Conservation (phyloP, 768 basidiomycete genomes). For the Royoungia palumana region DNA sequence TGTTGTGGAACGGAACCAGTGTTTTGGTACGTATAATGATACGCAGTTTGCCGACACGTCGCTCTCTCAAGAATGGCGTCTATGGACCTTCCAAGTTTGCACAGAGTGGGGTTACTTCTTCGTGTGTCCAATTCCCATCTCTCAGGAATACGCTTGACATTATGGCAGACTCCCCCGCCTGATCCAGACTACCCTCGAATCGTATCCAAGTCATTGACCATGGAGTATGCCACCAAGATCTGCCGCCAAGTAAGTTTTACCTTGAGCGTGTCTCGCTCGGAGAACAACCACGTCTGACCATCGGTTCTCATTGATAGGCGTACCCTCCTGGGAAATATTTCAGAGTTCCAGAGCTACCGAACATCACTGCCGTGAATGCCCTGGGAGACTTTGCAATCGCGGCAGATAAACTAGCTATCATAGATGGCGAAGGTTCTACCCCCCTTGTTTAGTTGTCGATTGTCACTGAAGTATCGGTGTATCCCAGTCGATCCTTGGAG, state of each 20-base stretch:
- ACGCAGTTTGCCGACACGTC: constrained; percentile 57
- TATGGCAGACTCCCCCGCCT: constrained; percentile 65
- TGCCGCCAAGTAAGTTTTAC: constrained; percentile 52
- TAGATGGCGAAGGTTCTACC: constrained; percentile 73
- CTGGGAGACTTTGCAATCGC: constrained; percentile 84
- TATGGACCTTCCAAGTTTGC: constrained; percentile 91
- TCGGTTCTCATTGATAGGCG: constrained; percentile 41
- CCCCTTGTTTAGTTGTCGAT: background rate
- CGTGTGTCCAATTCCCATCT: constrained; percentile 36
- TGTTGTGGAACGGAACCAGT: constrained; percentile 40
- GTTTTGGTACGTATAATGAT: constrained; percentile 83
- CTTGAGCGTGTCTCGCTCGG: background rate
- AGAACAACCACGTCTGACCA: background rate
- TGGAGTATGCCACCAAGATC: constrained; percentile 67
- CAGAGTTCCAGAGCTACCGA: constrained; percentile 67
- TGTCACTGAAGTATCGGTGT: background rate
- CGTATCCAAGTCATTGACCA: constrained; percentile 70
- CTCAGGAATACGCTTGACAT: background rate
- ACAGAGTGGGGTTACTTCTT: constrained; percentile 96
- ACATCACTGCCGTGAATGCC: constrained; percentile 76
- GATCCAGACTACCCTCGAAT: constrained; percentile 68
- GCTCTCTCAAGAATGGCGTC: constrained; percentile 73
- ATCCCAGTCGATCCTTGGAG: constrained; percentile 83
- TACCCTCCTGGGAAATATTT: constrained; percentile 77
- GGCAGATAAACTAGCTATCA: constrained; percentile 78